These are phyloP conservation scores for Phytophthora gonapodyides DNA, from an alignment of 352 stramenopile genomes.

Conservation along the genomic window DNA sequence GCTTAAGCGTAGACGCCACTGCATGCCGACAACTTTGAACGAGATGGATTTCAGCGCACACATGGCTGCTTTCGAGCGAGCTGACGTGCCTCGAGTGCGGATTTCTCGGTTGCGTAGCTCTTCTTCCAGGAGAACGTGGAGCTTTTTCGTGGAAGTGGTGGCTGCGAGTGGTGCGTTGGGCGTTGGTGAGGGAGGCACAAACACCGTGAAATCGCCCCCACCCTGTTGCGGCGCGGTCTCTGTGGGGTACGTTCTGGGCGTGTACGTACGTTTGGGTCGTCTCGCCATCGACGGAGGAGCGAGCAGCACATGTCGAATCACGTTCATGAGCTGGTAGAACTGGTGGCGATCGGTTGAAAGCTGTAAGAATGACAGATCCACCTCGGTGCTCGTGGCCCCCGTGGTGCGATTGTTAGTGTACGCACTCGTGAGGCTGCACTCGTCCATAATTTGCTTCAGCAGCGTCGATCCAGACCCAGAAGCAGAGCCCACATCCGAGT, in stretches of 20 bases:
- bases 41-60: constrained; percentile 68
- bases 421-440: constrained; percentile 65
- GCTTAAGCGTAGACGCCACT: constrained; percentile 61
- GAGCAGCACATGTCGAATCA: constrained; percentile 73
- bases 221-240: constrained; percentile 30
- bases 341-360: constrained; percentile 77
- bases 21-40: constrained; percentile 61
- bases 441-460: constrained; percentile 79
- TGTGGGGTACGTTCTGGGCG: constrained; percentile 11
- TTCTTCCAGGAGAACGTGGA: constrained; percentile 65
- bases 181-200: constrained; percentile 32
- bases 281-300: constrained; percentile 55
- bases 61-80: constrained; percentile 28
- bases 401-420: constrained; percentile 58
- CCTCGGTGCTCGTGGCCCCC: constrained; percentile 52
- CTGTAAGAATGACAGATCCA: constrained; percentile 73
- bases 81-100: constrained; percentile 45
- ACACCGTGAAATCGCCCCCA: constrained; percentile 33
- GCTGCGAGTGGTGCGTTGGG: constrained; percentile 10
- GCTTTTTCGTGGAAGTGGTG: constrained; percentile 52
- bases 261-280: constrained; percentile 37
- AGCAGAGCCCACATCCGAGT: constrained; percentile 16
- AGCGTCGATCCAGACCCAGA: constrained; percentile 37
- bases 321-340: constrained; percentile 85
- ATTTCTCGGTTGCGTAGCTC: constrained; percentile 67